Percentiles rank a stretch among this genome's conserved stretches.
phyloP scores from a whole-genome alignment of 2,329 filamentous ascomycete genomes.

The Cladosporium sp. region DNA sequence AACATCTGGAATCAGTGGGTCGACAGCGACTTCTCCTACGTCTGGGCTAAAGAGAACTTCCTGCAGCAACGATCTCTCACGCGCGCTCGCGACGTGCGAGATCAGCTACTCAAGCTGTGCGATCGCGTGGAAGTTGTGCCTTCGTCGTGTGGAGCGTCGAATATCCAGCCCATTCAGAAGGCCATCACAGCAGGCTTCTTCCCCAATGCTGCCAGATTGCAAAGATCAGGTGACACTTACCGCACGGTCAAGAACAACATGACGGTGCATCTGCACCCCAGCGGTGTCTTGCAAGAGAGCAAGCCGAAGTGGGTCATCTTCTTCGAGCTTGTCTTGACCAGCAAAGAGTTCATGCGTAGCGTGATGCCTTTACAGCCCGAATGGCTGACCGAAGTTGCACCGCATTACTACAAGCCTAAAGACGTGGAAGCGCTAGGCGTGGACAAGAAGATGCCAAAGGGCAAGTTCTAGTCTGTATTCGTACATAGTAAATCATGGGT shows the following conservation, averaged over 20 bases:
- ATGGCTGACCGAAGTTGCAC: slow-evolving; percentile 86
- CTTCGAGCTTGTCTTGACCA: slow-evolving; percentile 75
- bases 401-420: slow-evolving; percentile 91
- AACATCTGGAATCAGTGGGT: slow-evolving; percentile 97
- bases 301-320: slow-evolving; percentile 87
- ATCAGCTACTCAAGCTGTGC: slow-evolving; percentile 87
- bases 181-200: slow-evolving; percentile 91
- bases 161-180: slow-evolving; percentile 77
- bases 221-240: slow-evolving; percentile 81
- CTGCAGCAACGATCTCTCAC: slow-evolving; percentile 86
- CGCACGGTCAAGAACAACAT: slow-evolving; percentile 87
- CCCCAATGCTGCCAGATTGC: slow-evolving; percentile 80
- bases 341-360: slow-evolving; percentile 88
- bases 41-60: slow-evolving; percentile 92
- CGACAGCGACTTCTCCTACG: slow-evolving; percentile 79
- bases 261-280: slow-evolving; percentile 88
- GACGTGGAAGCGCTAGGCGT: slow-evolving; percentile 75
- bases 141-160: slow-evolving; percentile 64
- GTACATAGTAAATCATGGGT: slow-evolving; percentile 3
- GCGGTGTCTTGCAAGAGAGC: slow-evolving; percentile 70
- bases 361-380: slow-evolving; percentile 78
- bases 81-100: slow-evolving; percentile 82
- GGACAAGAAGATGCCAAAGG: slow-evolving; percentile 71
- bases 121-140: slow-evolving; percentile 81
- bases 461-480: neutral